Conservation (phyloP, 1,139 yeast species). For the Pichia sp. region DNA sequence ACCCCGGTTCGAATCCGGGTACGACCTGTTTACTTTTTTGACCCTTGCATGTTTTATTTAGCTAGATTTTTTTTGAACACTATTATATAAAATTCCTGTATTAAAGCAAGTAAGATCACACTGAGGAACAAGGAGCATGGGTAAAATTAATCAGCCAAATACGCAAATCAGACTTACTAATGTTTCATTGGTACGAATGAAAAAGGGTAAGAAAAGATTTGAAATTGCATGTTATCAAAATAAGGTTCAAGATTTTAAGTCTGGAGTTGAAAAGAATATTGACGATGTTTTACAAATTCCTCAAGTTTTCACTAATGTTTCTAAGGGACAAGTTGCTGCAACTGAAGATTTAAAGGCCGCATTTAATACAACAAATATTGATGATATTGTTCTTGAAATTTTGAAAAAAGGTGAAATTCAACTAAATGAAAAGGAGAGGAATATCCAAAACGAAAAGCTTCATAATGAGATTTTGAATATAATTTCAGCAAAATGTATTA, state of each 20-base stretch:
- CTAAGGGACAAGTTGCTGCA: constrained; percentile 91
- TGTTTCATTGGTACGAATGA: constrained; percentile 86
- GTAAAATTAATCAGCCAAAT: constrained; percentile 70
- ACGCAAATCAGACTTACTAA: constrained; percentile 86
- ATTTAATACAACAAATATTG: constrained; percentile 71
- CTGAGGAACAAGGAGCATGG: constrained; percentile 17
- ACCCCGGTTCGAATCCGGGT: constrained; percentile 97
- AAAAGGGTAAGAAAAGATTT: constrained; percentile 82
- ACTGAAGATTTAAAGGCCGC: constrained; percentile 70
- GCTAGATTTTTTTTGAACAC: not conserved
- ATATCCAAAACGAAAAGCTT: constrained; percentile 49
- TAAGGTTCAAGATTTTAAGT: constrained; percentile 92
- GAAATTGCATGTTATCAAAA: constrained; percentile 96
- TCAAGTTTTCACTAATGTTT: constrained; percentile 87
- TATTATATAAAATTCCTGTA: not conserved
- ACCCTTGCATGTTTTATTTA: not conserved
- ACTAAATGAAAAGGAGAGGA: constrained; percentile 87
- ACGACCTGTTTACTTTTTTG: constrained; percentile 51
- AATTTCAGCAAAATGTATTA: constrained; percentile 84
- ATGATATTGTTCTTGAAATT: constrained; percentile 70
- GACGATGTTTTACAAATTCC: constrained; percentile 95
- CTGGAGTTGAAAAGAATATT: constrained; percentile 81
- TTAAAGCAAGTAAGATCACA: too few species aligned
- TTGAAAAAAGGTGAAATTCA: constrained; percentile 89
- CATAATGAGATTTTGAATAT: constrained; percentile 72